Base-by-base conservation (phyloP, 805 yeast genomes). In the Naumovozyma dairenensis region DNA sequence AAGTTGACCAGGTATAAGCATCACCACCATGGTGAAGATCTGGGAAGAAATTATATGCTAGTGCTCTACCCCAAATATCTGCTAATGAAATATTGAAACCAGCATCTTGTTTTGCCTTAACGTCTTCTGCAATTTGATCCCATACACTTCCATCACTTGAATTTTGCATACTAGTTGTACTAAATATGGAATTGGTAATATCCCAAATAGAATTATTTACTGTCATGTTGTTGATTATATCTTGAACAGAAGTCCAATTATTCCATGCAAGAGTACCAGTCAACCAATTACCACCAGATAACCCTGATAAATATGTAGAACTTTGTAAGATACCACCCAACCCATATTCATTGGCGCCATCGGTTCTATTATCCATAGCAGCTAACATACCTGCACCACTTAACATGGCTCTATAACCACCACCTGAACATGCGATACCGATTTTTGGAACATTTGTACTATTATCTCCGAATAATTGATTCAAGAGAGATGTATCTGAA, bases 401-500 rank as follows among this genome's bases (percentile, higher is more conserved):
- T 29, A 85, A 60, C 84, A 85, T 82, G 21, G 95, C 93, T 40
- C 96, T 69, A 56, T 82, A 85, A 3, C 95, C 95, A 51, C 96
- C 95, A 29, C 95, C 95, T 12, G 83, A 69, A 44, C 77, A 74
- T 5, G 85, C 77, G 19, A 71, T 43, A 3, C 74, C 86, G 28
- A 80, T 62, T 31, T 67, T 65, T 25, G 56, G 56, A 8, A 43
- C 43, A 30, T 36, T 24, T 10, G 8, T 14, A 12, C 13, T 14
- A n/a, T n/a, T n/a, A 24, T 24, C 26, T 24, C n/a, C 6, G 34
- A 56, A 52, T 18, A 57, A 35, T 20, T 35, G 30, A 18, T 46
- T 42, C 1, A 46, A 21, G 2, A 39, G 20, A 2, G 42, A 34
- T 13, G 34, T 32, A 28, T 44, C 44, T 7, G 53, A 35, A 13